phyloP scores from a whole-genome alignment of 257 asterid species.

The Plantago elongata region DNA sequence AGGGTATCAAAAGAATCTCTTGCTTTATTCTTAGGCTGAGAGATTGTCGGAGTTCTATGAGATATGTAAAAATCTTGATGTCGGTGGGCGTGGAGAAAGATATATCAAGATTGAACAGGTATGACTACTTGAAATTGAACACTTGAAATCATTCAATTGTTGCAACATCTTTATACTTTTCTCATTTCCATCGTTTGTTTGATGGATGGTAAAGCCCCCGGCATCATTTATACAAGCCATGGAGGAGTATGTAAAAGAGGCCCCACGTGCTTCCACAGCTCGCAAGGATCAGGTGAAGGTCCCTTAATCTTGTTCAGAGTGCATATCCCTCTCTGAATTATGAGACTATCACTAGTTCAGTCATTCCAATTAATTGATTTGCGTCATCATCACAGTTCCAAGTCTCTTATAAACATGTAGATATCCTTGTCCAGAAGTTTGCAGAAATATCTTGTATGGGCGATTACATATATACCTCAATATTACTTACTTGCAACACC shows the following conservation, averaged over 20 bases:
- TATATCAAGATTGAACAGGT: conserved; percentile 97
- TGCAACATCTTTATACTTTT: conserved; percentile 16
- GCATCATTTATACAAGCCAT: conserved; percentile 92
- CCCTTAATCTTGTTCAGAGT: no score
- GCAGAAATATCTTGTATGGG: no score
- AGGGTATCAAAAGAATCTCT: background rate
- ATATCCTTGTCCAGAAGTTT: no score
- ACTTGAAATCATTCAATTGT: conserved; percentile 1
- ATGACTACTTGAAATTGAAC: conserved; percentile 12
- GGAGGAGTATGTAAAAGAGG: conserved; percentile 97
- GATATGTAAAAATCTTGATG: conserved; percentile 78
- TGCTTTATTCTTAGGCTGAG: conserved; percentile 60
- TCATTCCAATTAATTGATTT: no score
- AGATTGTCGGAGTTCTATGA: conserved; percentile 87
- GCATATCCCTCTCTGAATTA: no score
- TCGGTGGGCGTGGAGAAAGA: conserved; percentile 92
- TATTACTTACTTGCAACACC: no score
- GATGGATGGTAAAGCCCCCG: conserved; percentile 65
- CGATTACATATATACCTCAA: no score
- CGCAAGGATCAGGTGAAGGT: conserved; percentile 44
- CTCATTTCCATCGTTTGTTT: conserved; percentile 17
- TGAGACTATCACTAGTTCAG: no score
- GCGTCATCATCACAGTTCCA: no score
- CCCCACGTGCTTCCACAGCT: conserved; percentile 76
- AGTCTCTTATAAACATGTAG: no score